Evolutionary conservation across 2,329 filamentous ascomycete species (phyloP).

Genomic region (Thelonectria discophora): DNA sequence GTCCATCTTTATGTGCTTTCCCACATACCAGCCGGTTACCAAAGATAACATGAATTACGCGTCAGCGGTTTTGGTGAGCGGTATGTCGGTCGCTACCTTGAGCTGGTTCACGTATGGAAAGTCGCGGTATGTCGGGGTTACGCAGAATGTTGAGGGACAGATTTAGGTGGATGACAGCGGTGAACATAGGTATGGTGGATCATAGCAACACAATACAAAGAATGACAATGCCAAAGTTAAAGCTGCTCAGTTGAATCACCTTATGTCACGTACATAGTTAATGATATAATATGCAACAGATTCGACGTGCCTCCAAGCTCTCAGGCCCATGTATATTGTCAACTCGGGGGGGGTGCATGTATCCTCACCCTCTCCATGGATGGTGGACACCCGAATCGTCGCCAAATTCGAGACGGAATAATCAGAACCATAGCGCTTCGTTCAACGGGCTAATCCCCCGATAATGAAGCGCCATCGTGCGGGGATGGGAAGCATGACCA

Average conservation of each 20-base stretch:
- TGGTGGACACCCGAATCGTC: too few relatives aligned
- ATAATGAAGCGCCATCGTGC: background rate
- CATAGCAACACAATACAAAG: too few relatives aligned
- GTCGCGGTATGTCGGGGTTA: conserved; percentile 9
- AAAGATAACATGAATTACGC: conserved; percentile 23
- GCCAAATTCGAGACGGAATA: background rate
- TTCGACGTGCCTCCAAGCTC: too few relatives aligned
- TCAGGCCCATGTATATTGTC: too few relatives aligned
- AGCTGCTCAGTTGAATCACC: too few relatives aligned
- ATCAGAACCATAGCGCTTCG: background rate
- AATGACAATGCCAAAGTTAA: too few relatives aligned
- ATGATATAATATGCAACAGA: too few relatives aligned
- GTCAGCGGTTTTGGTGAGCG: conserved; percentile 10
- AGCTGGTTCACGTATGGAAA: conserved; percentile 15
- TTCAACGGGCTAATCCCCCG: background rate
- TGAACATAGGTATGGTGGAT: too few relatives aligned
- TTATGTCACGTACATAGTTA: too few relatives aligned
- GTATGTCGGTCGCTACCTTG: conserved; percentile 1
- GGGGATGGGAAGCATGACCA: background rate
- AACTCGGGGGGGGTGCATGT: too few relatives aligned
- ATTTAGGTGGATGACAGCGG: background rate
- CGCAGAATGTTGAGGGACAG: conserved; percentile 1
- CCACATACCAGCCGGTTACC: conserved; percentile 16
- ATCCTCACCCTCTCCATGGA: too few relatives aligned
- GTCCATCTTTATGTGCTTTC: conserved; percentile 14